A percentile compares a stretch with the other conserved stretches of the same genome.
These are phyloP conservation scores for Dicorynia guianensis DNA, from an alignment of 306 rosid species.

Conservation along the genomic window DNA sequence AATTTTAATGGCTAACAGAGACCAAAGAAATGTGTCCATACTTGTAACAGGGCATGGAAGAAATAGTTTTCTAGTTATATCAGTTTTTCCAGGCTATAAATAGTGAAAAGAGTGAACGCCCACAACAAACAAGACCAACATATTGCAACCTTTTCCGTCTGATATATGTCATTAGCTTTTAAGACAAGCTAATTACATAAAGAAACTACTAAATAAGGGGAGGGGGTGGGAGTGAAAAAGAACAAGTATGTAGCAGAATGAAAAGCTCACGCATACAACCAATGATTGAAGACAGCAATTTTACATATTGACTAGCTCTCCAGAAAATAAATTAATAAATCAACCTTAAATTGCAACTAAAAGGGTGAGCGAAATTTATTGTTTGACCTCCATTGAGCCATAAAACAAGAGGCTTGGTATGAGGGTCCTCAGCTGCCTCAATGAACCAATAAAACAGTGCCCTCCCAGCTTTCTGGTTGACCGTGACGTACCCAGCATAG, in stretches of 20 bases:
- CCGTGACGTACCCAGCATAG: slow-evolving; percentile 70
- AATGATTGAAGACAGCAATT: slow-evolving; percentile 2
- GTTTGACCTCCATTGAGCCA: slow-evolving; percentile 78
- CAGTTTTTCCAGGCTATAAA: no score
- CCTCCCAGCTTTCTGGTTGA: slow-evolving; percentile 68
- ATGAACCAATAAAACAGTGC: slow-evolving; percentile 74
- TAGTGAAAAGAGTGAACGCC: no score
- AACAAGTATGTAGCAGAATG: background rate
- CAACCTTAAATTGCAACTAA: background rate
- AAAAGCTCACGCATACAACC: background rate
- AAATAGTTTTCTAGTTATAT: no score
- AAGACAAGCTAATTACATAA: background rate
- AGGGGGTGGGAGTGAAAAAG: background rate
- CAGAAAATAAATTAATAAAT: background rate
- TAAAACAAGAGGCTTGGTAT: slow-evolving; percentile 67
- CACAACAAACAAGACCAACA: background rate
- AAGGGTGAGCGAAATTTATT: background rate
- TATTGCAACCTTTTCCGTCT: background rate
- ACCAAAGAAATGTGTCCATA: no score
- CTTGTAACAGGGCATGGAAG: no score
- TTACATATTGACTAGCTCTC: no score
- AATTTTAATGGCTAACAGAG: background rate
- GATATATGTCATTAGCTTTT: background rate
- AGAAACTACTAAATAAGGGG: background rate
- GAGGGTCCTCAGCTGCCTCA: slow-evolving; percentile 63